These are phyloP conservation scores for Penicillium sp. DNA, from an alignment of 2,329 filamentous ascomycete genomes.

Conservation along the genomic window DNA sequence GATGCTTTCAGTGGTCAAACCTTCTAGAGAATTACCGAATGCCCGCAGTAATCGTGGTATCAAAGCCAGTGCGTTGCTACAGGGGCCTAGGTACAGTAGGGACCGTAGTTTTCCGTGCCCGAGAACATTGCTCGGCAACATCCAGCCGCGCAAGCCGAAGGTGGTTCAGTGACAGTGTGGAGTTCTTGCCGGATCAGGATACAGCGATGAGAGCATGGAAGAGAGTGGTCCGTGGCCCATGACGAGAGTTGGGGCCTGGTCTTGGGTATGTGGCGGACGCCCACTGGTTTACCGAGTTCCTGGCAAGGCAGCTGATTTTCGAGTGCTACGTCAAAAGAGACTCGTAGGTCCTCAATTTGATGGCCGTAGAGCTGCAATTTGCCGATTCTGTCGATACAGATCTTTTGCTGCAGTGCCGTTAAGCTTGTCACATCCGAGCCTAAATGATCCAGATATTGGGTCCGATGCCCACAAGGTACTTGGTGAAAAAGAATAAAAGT, in stretches of 20 bases:
- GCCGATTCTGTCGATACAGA: not conserved
- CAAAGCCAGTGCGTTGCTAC: not conserved
- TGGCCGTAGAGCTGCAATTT: not conserved
- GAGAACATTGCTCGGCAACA: constrained; percentile 6
- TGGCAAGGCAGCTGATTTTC: not conserved
- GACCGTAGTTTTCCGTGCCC: not conserved
- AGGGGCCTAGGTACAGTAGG: not conserved
- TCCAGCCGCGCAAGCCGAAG: constrained; percentile 13
- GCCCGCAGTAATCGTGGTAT: constrained; percentile 1
- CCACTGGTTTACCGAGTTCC: not conserved
- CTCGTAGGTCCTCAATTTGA: not conserved
- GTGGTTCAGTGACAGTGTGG: not conserved
- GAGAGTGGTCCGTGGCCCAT: not conserved
- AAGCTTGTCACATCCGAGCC: constrained; percentile 12
- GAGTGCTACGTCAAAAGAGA: constrained; percentile 7
- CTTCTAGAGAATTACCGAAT: not conserved
- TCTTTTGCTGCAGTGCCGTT: constrained; percentile 1
- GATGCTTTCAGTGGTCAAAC: not conserved
- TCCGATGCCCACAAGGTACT: constrained; percentile 26
- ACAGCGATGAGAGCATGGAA: constrained; percentile 1
- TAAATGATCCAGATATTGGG: constrained; percentile 12
- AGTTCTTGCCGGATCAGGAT: not conserved
- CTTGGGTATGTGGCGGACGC: not conserved
- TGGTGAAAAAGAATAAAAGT: constrained; percentile 19
- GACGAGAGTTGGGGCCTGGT: not conserved